Evolutionary conservation across 2,329 filamentous ascomycete species (phyloP).

Genomic region (Hypomyces rosellus): DNA sequence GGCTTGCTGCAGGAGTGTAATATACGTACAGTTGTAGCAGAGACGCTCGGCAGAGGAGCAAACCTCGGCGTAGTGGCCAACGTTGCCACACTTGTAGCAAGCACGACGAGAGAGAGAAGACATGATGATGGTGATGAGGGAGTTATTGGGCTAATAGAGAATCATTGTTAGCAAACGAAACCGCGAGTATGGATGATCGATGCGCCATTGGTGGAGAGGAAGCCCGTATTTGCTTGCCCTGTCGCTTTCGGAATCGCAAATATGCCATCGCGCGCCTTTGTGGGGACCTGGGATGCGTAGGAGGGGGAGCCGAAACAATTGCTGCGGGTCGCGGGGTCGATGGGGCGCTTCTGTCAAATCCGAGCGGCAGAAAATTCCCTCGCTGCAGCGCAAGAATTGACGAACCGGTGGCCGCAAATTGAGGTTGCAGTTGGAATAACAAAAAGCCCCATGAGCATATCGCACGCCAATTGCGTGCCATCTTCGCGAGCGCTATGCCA

Average conservation of each 20-base stretch:
- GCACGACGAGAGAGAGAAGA: constrained; percentile 75
- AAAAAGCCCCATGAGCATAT: no score
- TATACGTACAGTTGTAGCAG: constrained; percentile 91
- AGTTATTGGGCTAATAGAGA: constrained; percentile 26
- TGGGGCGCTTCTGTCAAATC: constrained; percentile 1
- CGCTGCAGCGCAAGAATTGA: not conserved
- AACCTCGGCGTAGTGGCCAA: constrained; percentile 78
- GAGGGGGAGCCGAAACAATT: not conserved
- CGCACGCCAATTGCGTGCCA: no score
- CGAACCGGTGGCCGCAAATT: no score
- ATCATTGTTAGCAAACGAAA: constrained; percentile 34
- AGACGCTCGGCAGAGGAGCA: constrained; percentile 97
- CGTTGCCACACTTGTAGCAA: constrained; percentile 79
- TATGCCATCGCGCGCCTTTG: not conserved
- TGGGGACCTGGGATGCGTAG: not conserved
- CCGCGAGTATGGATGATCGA: not conserved
- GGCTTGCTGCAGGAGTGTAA: not conserved
- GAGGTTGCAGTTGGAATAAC: no score
- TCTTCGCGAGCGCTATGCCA: no score
- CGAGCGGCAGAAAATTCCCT: constrained; percentile 8
- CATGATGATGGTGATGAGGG: constrained; percentile 46
- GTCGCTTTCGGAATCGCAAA: not conserved
- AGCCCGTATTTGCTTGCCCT: not conserved
- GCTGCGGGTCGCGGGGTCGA: constrained; percentile 10
- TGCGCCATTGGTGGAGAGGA: not conserved